Evolutionary conservation across 31 red algal species (phyloP).

Genomic region (Endocladia muricata): DNA sequence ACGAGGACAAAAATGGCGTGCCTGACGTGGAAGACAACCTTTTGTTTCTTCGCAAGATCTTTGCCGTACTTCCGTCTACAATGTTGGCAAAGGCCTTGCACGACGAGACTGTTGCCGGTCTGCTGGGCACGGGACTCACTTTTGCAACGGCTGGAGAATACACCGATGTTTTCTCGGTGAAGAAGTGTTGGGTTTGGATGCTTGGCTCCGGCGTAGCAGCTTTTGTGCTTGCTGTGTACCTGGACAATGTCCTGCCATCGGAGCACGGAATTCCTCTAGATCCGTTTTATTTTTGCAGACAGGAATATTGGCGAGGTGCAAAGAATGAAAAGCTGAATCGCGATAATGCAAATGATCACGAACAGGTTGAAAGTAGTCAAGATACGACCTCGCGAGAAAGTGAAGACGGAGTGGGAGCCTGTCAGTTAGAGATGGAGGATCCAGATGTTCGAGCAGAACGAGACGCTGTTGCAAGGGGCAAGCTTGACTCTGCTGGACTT

Average conservation of each 20-base stretch:
- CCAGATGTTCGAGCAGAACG: slow-evolving; percentile 67
- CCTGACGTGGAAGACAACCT: slow-evolving; percentile 47
- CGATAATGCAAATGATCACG: not conserved
- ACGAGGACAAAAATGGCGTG: slow-evolving; percentile 52
- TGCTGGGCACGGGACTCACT: slow-evolving; percentile 41
- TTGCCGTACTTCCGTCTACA: slow-evolving; percentile 77
- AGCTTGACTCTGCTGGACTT: slow-evolving; percentile 53
- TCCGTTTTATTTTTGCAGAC: slow-evolving; percentile 69
- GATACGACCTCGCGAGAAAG: not conserved
- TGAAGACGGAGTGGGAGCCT: not conserved
- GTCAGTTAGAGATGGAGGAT: slow-evolving; percentile 60
- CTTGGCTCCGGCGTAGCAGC: slow-evolving; percentile 65
- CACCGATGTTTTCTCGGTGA: slow-evolving; percentile 74
- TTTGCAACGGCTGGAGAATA: slow-evolving; percentile 36
- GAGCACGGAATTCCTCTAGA: slow-evolving; percentile 60
- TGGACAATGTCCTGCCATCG: slow-evolving; percentile 87
- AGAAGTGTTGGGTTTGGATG: slow-evolving; percentile 96
- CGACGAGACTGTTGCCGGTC: slow-evolving; percentile 51
- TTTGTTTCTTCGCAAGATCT: slow-evolving; percentile 77
- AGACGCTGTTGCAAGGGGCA: slow-evolving; percentile 50
- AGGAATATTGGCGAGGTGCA: slow-evolving; percentile 64
- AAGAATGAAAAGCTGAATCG: not conserved
- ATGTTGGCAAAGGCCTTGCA: slow-evolving; percentile 76
- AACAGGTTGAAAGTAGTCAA: not conserved
- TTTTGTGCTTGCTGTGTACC: slow-evolving; percentile 69